Evolutionary conservation across 2,329 filamentous ascomycete genomes (phyloP).

Genomic region (Onygena corvina): DNA sequence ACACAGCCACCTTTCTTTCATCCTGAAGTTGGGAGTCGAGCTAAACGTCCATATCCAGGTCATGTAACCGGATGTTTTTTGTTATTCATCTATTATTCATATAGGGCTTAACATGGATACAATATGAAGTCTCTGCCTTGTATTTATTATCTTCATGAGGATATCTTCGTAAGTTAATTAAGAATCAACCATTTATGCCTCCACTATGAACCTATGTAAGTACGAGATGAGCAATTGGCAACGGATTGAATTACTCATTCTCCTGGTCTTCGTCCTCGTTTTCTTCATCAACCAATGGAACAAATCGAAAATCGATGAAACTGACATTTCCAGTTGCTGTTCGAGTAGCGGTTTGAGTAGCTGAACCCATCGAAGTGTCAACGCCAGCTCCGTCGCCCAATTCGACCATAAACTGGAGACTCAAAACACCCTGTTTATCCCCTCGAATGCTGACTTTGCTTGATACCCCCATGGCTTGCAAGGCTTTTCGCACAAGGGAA

Average conservation of each 20-base stretch:
- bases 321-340: slow-evolving; percentile 25
- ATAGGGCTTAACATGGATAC: not conserved
- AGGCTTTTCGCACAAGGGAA: slow-evolving; percentile 68
- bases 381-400: slow-evolving; percentile 47
- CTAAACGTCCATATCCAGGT: not conserved
- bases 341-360: slow-evolving; percentile 16
- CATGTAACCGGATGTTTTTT: not conserved
- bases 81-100: not conserved
- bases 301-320: slow-evolving; percentile 39
- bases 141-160: not conserved
- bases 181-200: not conserved
- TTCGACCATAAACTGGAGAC: slow-evolving; percentile 92
- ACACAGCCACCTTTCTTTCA: not conserved
- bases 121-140: not conserved
- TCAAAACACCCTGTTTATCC: slow-evolving; percentile 80
- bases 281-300: slow-evolving; percentile 35
- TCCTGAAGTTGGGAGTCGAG: not conserved
- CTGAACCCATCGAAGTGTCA: slow-evolving; percentile 15
- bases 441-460: slow-evolving; percentile 85
- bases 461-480: slow-evolving; percentile 82
- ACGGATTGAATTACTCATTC: not conserved
- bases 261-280: slow-evolving; percentile 20
- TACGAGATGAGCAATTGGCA: too few relatives aligned
- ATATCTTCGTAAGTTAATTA: too few relatives aligned
- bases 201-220: too few relatives aligned